A percentile compares a stretch with the other conserved stretches of the same genome.
These are phyloP conservation scores for Diplodia corticola DNA, from an alignment of 2,329 filamentous ascomycete species.

Conservation along the genomic window DNA sequence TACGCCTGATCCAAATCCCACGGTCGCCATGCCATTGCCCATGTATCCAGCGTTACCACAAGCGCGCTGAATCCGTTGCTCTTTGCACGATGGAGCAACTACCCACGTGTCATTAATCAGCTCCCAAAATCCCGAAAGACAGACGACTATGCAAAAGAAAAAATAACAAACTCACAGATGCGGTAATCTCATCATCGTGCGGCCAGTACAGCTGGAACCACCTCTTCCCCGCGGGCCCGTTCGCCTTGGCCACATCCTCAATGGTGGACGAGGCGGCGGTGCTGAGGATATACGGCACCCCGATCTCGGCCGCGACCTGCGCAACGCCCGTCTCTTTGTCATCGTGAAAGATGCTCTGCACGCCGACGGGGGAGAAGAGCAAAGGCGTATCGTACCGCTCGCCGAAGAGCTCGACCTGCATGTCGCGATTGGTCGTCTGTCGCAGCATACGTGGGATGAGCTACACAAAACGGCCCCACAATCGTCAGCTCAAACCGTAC, in stretches of 20 bases:
- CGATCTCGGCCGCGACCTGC: conserved; percentile 58
- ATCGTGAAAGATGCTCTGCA: conserved; percentile 64
- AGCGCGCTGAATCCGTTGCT: conserved; percentile 61
- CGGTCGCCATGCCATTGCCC: conserved; percentile 66
- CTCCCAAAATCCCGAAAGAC: neutral
- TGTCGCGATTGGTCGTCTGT: conserved; percentile 13
- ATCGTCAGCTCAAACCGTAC: no score
- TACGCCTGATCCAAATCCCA: conserved; percentile 62
- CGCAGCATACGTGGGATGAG: conserved; percentile 21
- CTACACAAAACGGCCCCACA: no score
- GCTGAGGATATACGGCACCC: conserved; percentile 64
- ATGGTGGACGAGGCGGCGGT: conserved; percentile 63
- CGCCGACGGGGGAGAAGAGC: conserved; percentile 66
- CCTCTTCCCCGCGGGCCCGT: conserved; percentile 51
- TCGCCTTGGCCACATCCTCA: conserved; percentile 62
- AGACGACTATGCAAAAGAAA: no score
- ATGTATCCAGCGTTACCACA: conserved; percentile 72
- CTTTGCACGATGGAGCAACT: conserved; percentile 56
- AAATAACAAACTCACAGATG: conserved; percentile 40
- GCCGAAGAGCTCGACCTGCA: conserved; percentile 31
- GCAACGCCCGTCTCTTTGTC: conserved; percentile 65
- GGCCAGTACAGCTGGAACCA: conserved; percentile 78
- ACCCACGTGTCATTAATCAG: conserved; percentile 35
- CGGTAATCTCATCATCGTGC: conserved; percentile 61
- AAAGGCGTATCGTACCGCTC: conserved; percentile 52